Evolutionary conservation across 2,329 filamentous ascomycete genomes (phyloP), one percentile per base, ranked within the genome.

Genomic region (Immersiporthe knoxdaviesiana): DNA sequence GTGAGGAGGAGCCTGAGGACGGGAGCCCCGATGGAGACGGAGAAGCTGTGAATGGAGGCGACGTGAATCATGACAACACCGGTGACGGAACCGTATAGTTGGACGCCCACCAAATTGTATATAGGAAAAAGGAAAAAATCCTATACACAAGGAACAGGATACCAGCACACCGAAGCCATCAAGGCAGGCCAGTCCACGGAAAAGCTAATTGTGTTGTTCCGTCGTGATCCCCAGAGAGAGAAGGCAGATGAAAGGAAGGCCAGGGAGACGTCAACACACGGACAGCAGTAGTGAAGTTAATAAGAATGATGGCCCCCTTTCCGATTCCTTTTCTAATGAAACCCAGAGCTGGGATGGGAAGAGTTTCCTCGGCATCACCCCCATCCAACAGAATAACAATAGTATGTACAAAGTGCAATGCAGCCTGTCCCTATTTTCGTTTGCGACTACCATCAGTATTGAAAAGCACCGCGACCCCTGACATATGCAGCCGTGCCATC

Each of bases 331-430:
- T 54, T 68, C 66, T 68, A 72, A 66, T 62, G 54, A 68, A 65
- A 70, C 62, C 47, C 68, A 65, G 56, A 65, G 65, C 65, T 70
- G 63, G 68, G 68, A 47, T 47, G 44, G 18, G 10, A 8, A 35
- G 2, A 68, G 30, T 56, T 56, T 24, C 52, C 50, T 59, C 37
- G 52, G 60, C 65, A 50, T 50, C 32, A 30, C 58, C 18, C 58
- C 44, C 39, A 67, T 67, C 68, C 68, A 70, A 72, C 65, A 70
- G 59, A 63, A 62, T 63, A 67, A 67, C 68, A 68, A 63, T 41
- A 44, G 8, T 72, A 72, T 70, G 70, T 72, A 72, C 70, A 72
- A 60, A 56, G 59, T 68, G 60, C 68, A 63, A 70, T 68, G 66
- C 64, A 66, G 56, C 44, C 61, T 62, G 65, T 67, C 66, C 66